Percentiles rank a stretch among this genome's conserved stretches.
These are phyloP conservation scores for Phytophthora cryptogea DNA, from an alignment of 352 stramenopile genomes.

Conservation along the genomic window DNA sequence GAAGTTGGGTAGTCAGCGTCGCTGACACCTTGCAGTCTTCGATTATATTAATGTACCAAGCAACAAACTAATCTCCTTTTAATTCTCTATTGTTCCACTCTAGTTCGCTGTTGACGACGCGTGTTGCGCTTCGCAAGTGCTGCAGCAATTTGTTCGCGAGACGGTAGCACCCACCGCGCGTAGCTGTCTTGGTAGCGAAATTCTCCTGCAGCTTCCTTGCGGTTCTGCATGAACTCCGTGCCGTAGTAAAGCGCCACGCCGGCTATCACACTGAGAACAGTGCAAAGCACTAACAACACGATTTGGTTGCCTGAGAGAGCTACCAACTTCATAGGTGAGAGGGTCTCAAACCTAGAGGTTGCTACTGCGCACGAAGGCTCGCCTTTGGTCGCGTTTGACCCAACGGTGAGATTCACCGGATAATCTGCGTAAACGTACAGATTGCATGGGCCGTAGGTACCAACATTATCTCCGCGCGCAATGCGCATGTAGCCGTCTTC, in stretches of 20 bases:
- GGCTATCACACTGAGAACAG: slow-evolving; percentile 35
- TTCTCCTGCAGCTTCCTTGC: slow-evolving; percentile 41
- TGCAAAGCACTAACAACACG: slow-evolving; percentile 46
- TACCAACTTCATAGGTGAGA: slow-evolving; percentile 45
- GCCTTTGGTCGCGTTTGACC: slow-evolving; percentile 22
- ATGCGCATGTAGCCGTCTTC: slow-evolving; percentile 86
- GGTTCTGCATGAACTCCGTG: slow-evolving; percentile 51
- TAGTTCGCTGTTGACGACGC: slow-evolving; percentile 11
- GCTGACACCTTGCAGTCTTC: slow-evolving; percentile 10
- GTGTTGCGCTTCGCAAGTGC: slow-evolving; percentile 35
- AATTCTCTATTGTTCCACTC: slow-evolving; percentile 20
- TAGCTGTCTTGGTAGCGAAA: slow-evolving; percentile 63
- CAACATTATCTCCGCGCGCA: slow-evolving; percentile 39
- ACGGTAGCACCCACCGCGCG: slow-evolving; percentile 65
- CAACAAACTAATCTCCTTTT: slow-evolving; percentile 16
- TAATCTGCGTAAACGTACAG: slow-evolving; percentile 79
- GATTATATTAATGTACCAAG: slow-evolving; percentile 46
- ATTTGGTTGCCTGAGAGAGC: slow-evolving; percentile 41
- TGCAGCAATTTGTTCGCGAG: slow-evolving; percentile 62
- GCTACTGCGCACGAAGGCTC: slow-evolving; percentile 45
- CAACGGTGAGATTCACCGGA: slow-evolving; percentile 52
- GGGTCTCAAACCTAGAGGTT: slow-evolving; percentile 35
- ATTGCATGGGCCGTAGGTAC: slow-evolving; percentile 65
- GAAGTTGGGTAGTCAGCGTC: neutral
- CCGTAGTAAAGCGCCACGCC: slow-evolving; percentile 51